Conservation (phyloP, 306 rosid genomes). For the Trifolium fragiferum region DNA sequence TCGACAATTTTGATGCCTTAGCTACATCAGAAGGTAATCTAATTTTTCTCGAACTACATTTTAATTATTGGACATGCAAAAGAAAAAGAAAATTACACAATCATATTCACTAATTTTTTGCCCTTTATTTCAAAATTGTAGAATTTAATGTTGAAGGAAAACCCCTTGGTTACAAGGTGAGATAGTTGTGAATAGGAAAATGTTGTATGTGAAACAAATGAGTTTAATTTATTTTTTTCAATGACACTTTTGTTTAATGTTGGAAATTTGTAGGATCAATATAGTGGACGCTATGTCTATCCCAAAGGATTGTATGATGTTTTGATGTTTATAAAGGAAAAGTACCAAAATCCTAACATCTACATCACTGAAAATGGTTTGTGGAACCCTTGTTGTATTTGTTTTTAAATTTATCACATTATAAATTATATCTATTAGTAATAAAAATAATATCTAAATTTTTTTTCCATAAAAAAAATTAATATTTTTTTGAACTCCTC, state of each 20-base stretch:
- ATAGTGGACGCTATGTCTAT: slow-evolving; percentile 12
- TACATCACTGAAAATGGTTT: slow-evolving; percentile 54
- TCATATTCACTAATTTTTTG: neutral
- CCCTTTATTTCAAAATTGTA: neutral
- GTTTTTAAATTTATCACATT: neutral
- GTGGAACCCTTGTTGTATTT: neutral
- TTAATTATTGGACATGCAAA: neutral
- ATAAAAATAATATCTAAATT: too few relatives aligned
- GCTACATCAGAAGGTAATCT: slow-evolving; percentile 19
- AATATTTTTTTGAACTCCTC: neutral
- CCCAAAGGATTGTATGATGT: slow-evolving; percentile 44
- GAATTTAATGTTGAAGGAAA: slow-evolving; percentile 35
- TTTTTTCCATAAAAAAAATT: neutral
- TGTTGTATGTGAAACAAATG: neutral
- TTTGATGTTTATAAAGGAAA: slow-evolving; percentile 28
- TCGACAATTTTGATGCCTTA: slow-evolving; percentile 22
- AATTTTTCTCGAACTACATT: neutral
- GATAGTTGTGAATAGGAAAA: neutral
- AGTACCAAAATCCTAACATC: slow-evolving; percentile 40
- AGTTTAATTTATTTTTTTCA: neutral
- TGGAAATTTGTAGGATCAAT: neutral
- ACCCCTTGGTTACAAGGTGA: slow-evolving; percentile 44
- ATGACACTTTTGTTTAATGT: slow-evolving; percentile 11
- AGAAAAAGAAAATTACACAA: neutral
- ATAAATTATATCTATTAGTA: neutral